Conservation (phyloP, 768 basidiomycete genomes). For the Lepiota brunneoincarnata region DNA sequence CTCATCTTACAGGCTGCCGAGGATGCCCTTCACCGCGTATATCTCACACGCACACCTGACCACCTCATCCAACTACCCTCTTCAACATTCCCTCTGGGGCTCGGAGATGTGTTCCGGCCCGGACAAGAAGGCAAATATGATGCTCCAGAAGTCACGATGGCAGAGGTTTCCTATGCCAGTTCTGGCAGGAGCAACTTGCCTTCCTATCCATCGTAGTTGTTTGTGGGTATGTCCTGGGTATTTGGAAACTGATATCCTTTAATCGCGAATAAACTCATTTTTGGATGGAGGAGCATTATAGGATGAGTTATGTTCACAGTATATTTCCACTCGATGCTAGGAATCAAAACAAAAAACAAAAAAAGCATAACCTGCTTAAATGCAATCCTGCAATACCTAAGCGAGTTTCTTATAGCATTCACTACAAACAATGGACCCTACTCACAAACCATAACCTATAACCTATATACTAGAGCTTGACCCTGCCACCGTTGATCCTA, state of each 20-base stretch:
- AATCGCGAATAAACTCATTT: too few species aligned
- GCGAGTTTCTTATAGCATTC: too few species aligned
- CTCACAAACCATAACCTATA: too few species aligned
- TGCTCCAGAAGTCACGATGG: slow-evolving; percentile 52
- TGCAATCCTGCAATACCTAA: too few species aligned
- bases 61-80: slow-evolving; percentile 70
- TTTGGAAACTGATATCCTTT: too few species aligned
- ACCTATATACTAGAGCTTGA: slow-evolving; percentile 1
- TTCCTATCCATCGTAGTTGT: slow-evolving; percentile 1
- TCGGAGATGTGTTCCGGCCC: slow-evolving; percentile 51
- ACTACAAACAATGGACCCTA: too few species aligned
- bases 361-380: too few species aligned
- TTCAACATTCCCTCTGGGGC: slow-evolving; percentile 61
- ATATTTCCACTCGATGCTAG: too few species aligned
- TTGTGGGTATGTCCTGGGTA: too few species aligned
- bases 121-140: slow-evolving; percentile 45
- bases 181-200: slow-evolving; percentile 49
- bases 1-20: slow-evolving; percentile 66
- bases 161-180: slow-evolving; percentile 70
- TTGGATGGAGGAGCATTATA: too few species aligned
- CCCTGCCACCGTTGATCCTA: slow-evolving; percentile 9
- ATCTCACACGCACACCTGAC: slow-evolving; percentile 75
- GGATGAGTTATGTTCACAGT: too few species aligned
- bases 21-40: slow-evolving; percentile 79
- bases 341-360: too few species aligned